Evolutionary conservation across 352 stramenopile genomes (phyloP).

Genomic region (Phytophthora ohioensis): DNA sequence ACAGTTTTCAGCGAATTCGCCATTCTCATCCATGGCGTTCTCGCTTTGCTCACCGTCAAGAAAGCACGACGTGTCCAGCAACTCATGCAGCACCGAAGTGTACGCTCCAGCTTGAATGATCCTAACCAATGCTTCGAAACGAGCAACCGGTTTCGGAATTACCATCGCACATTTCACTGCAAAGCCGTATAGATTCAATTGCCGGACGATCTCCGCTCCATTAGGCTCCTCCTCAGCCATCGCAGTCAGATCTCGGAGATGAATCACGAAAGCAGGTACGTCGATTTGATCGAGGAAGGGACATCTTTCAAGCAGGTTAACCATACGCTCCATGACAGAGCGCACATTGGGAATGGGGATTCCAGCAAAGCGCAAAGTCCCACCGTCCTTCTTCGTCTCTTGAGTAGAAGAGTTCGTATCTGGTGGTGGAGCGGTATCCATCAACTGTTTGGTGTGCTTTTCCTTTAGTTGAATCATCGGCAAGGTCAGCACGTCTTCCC

Average conservation of each 20-base stretch:
- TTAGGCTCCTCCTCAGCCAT: slow-evolving; percentile 31
- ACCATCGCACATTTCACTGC: slow-evolving; percentile 61
- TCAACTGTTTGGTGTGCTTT: slow-evolving; percentile 5
- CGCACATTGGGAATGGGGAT: slow-evolving; percentile 31
- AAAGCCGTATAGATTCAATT: slow-evolving; percentile 49
- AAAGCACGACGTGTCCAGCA: slow-evolving; percentile 46
- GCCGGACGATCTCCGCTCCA: slow-evolving; percentile 10
- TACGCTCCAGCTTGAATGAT: slow-evolving; percentile 61
- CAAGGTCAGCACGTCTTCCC: slow-evolving; percentile 48
- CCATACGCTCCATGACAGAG: slow-evolving; percentile 42
- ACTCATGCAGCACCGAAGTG: slow-evolving; percentile 48
- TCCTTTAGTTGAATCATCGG: slow-evolving; percentile 27
- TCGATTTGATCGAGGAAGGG: slow-evolving; percentile 72
- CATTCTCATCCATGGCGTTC: slow-evolving; percentile 10
- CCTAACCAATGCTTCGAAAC: slow-evolving; percentile 47
- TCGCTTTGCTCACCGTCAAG: slow-evolving; percentile 28
- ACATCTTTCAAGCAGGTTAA: slow-evolving; percentile 57
- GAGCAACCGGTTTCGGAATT: slow-evolving; percentile 48
- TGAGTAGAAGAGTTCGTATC: background rate
- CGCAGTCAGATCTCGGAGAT: slow-evolving; percentile 49
- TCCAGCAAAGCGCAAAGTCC: slow-evolving; percentile 29
- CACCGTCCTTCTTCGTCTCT: background rate
- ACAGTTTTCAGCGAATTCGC: slow-evolving; percentile 44
- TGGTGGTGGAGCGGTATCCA: background rate
- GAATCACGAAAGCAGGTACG: slow-evolving; percentile 55